A percentile compares a stretch with the other conserved stretches of the same genome.
Conservation (phyloP, 305 asterid genomes). For the Plantago rigida region DNA sequence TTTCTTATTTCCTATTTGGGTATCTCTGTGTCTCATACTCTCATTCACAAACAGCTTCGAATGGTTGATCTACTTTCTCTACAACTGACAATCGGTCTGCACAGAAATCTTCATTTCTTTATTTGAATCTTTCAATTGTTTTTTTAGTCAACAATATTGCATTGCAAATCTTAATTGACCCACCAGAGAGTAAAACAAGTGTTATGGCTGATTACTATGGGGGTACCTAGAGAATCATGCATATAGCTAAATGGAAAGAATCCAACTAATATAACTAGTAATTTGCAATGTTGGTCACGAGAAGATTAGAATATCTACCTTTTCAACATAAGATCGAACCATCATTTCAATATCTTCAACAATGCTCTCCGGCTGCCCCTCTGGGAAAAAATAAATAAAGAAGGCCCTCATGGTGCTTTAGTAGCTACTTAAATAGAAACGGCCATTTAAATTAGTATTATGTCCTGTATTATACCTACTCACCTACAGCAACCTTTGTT, state of each 20-base stretch:
- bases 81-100: too few relatives aligned
- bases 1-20: background rate
- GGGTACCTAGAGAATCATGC: background rate
- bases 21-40: background rate
- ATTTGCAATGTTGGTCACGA: conserved; percentile 6
- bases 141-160: too few relatives aligned
- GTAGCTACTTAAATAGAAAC: conserved; percentile 16
- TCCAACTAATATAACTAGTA: background rate
- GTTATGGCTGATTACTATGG: background rate
- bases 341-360: conserved; percentile 92
- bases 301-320: conserved; percentile 37
- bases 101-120: too few relatives aligned
- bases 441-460: conserved; percentile 7
- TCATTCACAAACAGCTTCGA: background rate
- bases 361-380: conserved; percentile 82
- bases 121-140: too few relatives aligned
- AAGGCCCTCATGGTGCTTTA: conserved; percentile 21
- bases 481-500: conserved; percentile 97
- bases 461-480: conserved; percentile 26
- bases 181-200: background rate
- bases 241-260: background rate
- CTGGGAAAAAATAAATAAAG: conserved; percentile 37
- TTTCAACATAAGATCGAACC: conserved; percentile 96
- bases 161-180: too few relatives aligned
- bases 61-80: background rate